phyloP scores from a whole-genome alignment of 148 eudicot genomes.

The Simmondsia chinensis region DNA sequence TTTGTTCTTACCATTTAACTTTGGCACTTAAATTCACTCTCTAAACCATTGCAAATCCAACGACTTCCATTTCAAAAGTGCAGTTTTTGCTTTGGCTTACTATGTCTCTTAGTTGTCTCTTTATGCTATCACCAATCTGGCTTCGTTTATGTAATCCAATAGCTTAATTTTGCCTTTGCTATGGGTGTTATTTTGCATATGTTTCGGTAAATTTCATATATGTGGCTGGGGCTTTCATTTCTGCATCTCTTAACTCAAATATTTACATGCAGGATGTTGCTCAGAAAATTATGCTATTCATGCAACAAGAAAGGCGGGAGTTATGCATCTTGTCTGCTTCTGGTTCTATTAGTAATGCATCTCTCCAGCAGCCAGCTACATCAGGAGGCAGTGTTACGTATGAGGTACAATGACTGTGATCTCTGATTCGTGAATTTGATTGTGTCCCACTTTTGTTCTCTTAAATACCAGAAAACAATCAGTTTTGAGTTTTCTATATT shows the following conservation, averaged over 20 bases:
- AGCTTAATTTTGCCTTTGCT: too few relatives aligned
- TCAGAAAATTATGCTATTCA: slow-evolving; percentile 62
- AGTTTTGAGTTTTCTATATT: too few relatives aligned
- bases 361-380: slow-evolving; percentile 65
- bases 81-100: too few relatives aligned
- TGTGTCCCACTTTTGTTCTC: background rate
- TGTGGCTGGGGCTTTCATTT: background rate
- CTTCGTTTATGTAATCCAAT: too few relatives aligned
- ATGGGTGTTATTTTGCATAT: background rate
- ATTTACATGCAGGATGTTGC: slow-evolving; percentile 45
- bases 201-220: background rate
- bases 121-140: too few relatives aligned
- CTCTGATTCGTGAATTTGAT: background rate
- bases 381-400: slow-evolving; percentile 70
- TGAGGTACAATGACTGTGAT: slow-evolving; percentile 37
- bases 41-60: too few relatives aligned
- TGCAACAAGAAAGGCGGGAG: slow-evolving; percentile 69
- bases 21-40: too few relatives aligned
- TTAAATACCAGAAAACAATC: too few relatives aligned
- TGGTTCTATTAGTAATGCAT: slow-evolving; percentile 62
- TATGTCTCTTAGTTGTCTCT: too few relatives aligned
- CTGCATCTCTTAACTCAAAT: background rate
- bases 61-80: too few relatives aligned
- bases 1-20: too few relatives aligned
- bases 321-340: slow-evolving; percentile 81